These are phyloP conservation scores for Aspergillus sp. DNA, from an alignment of 2,329 filamentous ascomycete genomes.

Conservation along the genomic window DNA sequence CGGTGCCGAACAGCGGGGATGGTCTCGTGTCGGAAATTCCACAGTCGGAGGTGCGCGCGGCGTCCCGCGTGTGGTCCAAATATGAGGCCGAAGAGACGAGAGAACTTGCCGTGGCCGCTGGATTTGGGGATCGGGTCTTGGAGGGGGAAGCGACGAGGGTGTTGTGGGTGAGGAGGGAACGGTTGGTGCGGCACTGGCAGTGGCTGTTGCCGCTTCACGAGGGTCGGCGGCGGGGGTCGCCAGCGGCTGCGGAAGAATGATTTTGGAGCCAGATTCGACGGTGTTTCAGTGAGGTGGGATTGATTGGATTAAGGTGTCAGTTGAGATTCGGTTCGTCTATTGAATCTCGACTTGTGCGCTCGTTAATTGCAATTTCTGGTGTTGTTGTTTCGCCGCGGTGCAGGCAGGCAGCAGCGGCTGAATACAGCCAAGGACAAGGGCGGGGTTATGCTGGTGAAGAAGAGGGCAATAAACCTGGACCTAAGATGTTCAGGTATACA, in stretches of 20 bases:
- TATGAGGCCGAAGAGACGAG: conserved; percentile 56
- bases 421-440: too few relatives aligned
- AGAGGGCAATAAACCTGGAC: too few relatives aligned
- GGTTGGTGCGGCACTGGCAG: too few relatives aligned
- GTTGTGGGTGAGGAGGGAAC: conserved; percentile 16
- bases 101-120: conserved; percentile 23
- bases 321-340: background rate
- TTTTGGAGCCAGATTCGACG: conserved; percentile 27
- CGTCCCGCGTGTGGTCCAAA: conserved; percentile 67
- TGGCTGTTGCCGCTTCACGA: conserved; percentile 17
- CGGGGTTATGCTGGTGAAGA: too few relatives aligned
- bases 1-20: conserved; percentile 69
- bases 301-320: background rate
- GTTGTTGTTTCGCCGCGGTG: background rate
- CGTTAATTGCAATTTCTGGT: background rate
- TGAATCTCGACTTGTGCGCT: background rate
- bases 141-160: conserved; percentile 13
- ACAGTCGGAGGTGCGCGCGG: conserved; percentile 65
- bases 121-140: conserved; percentile 17
- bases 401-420: background rate
- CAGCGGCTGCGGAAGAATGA: conserved; percentile 19
- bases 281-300: background rate
- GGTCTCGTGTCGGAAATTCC: conserved; percentile 71
- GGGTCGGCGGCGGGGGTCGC: conserved; percentile 19
- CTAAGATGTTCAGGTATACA: too few relatives aligned